These are phyloP conservation scores for Pseudoperonospora humuli DNA, from an alignment of 352 stramenopile species.

Conservation along the genomic window DNA sequence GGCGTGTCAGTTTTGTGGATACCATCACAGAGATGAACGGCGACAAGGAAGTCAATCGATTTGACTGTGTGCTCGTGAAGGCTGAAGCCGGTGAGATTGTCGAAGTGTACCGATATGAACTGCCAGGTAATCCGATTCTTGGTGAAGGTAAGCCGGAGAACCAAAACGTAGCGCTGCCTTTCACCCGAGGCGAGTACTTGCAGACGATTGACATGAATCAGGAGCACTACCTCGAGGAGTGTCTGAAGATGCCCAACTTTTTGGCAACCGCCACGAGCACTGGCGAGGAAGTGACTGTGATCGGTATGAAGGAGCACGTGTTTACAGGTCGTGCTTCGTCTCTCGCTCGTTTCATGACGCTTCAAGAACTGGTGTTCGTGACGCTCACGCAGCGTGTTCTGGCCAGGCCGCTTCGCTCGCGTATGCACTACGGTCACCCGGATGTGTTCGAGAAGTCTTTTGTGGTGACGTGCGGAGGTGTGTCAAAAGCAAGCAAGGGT, in stretches of 20 bases:
- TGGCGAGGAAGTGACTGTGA: conserved; percentile 70
- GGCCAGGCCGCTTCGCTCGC: conserved; percentile 59
- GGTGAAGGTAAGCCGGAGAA: conserved; percentile 86
- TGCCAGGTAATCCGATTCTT: conserved; percentile 84
- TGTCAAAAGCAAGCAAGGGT: conserved; percentile 83
- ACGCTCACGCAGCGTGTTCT: conserved; percentile 80
- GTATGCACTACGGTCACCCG: conserved; percentile 85
- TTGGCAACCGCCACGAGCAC: conserved; percentile 51
- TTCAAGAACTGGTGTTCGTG: conserved; percentile 84
- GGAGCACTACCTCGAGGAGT: conserved; percentile 85
- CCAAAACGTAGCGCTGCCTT: conserved; percentile 82
- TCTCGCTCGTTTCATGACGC: conserved; percentile 81
- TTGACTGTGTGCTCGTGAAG: conserved; percentile 79
- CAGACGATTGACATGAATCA: conserved; percentile 91
- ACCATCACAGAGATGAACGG: conserved; percentile 40
- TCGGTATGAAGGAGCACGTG: conserved; percentile 87
- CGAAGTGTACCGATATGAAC: conserved; percentile 82
- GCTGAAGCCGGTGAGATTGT: conserved; percentile 72
- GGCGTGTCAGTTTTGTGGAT: conserved; percentile 86
- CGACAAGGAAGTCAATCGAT: conserved; percentile 30
- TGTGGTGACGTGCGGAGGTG: conserved; percentile 71
- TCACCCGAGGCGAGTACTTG: conserved; percentile 81
- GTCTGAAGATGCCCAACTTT: conserved; percentile 85
- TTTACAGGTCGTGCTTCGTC: conserved; percentile 84
- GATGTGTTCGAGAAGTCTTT: conserved; percentile 87